Percentiles rank a stretch among this genome's conserved stretches.
Evolutionary conservation across 441 rosid species (phyloP).

Genomic region (Gossypium trilobum): DNA sequence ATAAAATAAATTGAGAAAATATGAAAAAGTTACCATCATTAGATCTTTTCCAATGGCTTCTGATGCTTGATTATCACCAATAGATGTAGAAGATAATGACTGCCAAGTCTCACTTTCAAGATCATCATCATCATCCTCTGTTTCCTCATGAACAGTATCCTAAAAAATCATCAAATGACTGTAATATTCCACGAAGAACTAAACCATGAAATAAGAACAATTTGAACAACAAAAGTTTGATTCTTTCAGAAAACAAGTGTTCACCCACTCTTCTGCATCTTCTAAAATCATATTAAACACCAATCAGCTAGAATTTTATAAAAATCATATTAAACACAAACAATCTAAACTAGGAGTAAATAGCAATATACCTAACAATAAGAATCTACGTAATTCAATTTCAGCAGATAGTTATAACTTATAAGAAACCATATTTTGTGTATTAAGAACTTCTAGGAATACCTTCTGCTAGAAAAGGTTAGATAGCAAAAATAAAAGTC

Average conservation of each 20-base stretch:
- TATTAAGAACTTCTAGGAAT: constrained; percentile 1
- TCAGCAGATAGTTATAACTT: background rate
- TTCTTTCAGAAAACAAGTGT: background rate
- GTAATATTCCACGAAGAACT: background rate
- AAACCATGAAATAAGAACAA: background rate
- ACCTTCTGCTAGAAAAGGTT: background rate
- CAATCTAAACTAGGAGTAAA: background rate
- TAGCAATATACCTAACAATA: background rate
- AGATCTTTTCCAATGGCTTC: constrained; percentile 61
- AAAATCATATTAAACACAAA: background rate
- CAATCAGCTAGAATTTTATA: background rate
- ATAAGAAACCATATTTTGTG: background rate
- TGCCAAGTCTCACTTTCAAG: constrained; percentile 38
- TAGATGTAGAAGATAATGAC: constrained; percentile 42
- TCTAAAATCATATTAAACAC: background rate
- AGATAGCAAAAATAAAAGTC: background rate
- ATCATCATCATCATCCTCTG: constrained; percentile 33
- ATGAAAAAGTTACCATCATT: constrained; percentile 44
- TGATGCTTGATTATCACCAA: constrained; percentile 34
- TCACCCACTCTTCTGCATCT: background rate
- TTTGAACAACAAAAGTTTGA: background rate
- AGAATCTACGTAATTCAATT: background rate
- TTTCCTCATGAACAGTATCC: constrained; percentile 29
- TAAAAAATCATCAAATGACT: constrained; percentile 23
- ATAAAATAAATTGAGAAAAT: background rate